Evolutionary conservation across 2,329 filamentous ascomycete species (phyloP).

Genomic region (Diplocarpon rosae): DNA sequence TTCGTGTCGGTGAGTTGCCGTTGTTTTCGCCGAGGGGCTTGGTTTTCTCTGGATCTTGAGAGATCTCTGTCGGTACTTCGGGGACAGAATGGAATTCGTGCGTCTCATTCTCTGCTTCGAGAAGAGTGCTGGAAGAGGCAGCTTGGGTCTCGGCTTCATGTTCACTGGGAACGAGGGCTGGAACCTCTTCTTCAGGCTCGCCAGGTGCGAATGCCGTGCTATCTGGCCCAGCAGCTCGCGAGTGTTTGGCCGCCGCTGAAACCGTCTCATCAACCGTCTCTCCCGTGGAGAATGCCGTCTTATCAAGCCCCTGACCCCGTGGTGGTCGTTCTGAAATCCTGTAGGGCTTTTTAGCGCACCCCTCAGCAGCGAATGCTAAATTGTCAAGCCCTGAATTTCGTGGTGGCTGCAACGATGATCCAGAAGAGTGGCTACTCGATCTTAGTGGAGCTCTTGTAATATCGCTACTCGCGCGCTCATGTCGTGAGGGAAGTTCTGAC

Average conservation of each 20-base stretch:
- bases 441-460: not conserved
- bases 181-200: not conserved
- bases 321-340: not conserved
- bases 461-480: constrained; percentile 8
- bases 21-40: constrained; percentile 26
- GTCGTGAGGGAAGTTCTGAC: not conserved
- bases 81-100: not conserved
- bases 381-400: not conserved
- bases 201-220: constrained; percentile 13
- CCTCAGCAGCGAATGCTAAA: not conserved
- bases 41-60: constrained; percentile 9
- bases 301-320: constrained; percentile 7
- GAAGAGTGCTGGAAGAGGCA: not conserved
- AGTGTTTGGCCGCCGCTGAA: not conserved
- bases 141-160: not conserved
- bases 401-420: constrained; percentile 5
- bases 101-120: constrained; percentile 9
- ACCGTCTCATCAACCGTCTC: too few relatives aligned
- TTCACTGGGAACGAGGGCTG: constrained; percentile 3
- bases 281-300: constrained; percentile 13
- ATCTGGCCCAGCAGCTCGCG: constrained; percentile 7
- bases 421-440: constrained; percentile 8
- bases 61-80: constrained; percentile 8
- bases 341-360: not conserved
- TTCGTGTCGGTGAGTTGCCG: constrained; percentile 22